Conservation (phyloP, 1,284 basidiomycete genomes). For the Marasmius sp. region DNA sequence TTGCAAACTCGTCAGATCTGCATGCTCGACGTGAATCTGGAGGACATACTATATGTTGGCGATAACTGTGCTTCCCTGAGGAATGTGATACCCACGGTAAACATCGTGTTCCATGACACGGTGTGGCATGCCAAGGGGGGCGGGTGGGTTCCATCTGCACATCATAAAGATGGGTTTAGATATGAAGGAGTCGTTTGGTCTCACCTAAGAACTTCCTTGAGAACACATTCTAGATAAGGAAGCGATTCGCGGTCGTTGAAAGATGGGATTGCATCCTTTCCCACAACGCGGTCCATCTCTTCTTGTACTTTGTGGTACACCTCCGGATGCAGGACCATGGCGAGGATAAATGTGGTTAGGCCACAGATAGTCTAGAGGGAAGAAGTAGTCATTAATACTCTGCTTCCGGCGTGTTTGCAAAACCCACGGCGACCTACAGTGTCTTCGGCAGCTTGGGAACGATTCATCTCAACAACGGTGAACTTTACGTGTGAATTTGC, state of each 20-base stretch:
- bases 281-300: conserved; percentile 54
- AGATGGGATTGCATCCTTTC: conserved; percentile 42
- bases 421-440: conserved; percentile 27
- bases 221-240: conserved; percentile 51
- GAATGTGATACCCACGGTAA: conserved; percentile 49
- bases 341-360: conserved; percentile 45
- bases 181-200: conserved; percentile 4
- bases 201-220: conserved; percentile 52
- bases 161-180: conserved; percentile 9
- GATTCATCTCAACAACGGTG: neutral
- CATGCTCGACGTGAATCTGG: neutral
- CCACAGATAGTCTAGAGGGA: conserved; percentile 42
- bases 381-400: neutral
- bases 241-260: conserved; percentile 49
- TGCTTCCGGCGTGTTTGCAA: neutral
- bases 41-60: conserved; percentile 13
- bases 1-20: neutral
- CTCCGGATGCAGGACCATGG: conserved; percentile 51
- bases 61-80: conserved; percentile 41
- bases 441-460: conserved; percentile 41
- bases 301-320: conserved; percentile 49
- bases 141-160: conserved; percentile 40
- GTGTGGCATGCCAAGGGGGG: conserved; percentile 51
- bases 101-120: conserved; percentile 46
- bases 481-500: neutral